phyloP scores from a whole-genome alignment of 106 monocot species.

The Cymbidium sinense region DNA sequence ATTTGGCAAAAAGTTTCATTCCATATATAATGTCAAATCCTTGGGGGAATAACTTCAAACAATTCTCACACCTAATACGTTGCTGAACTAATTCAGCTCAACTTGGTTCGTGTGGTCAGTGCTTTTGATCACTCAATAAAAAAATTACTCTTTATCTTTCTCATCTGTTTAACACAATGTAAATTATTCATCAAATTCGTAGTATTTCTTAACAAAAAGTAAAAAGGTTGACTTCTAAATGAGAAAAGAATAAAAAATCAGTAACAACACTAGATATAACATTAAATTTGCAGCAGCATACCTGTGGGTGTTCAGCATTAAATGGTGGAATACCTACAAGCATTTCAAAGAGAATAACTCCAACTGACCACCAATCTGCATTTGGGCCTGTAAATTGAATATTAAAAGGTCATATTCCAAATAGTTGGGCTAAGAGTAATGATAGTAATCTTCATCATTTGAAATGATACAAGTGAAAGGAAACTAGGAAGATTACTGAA shows the following conservation, averaged over 20 bases:
- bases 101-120: not conserved
- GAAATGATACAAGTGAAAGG: not conserved
- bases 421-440: not conserved
- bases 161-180: not conserved
- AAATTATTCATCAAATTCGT: not conserved
- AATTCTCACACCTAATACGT: not conserved
- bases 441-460: not conserved
- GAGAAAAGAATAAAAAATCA: not conserved
- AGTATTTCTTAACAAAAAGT: not conserved
- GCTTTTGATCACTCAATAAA: not conserved
- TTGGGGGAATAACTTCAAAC: not conserved
- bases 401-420: not conserved
- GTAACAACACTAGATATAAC: not conserved
- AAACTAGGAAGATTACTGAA: constrained; percentile 7
- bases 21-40: no score
- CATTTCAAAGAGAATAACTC: constrained; percentile 91
- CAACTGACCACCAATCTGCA: constrained; percentile 99
- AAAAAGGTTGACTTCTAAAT: not conserved
- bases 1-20: not conserved
- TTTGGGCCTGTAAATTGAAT: constrained; percentile 54
- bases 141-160: not conserved
- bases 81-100: not conserved
- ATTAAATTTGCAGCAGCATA: constrained; percentile 15
- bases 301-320: constrained; percentile 99
- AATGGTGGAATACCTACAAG: constrained; percentile 99